These are phyloP conservation scores for Zea mays DNA, from an alignment of 176 grass and related monocot species.

Conservation along the genomic window DNA sequence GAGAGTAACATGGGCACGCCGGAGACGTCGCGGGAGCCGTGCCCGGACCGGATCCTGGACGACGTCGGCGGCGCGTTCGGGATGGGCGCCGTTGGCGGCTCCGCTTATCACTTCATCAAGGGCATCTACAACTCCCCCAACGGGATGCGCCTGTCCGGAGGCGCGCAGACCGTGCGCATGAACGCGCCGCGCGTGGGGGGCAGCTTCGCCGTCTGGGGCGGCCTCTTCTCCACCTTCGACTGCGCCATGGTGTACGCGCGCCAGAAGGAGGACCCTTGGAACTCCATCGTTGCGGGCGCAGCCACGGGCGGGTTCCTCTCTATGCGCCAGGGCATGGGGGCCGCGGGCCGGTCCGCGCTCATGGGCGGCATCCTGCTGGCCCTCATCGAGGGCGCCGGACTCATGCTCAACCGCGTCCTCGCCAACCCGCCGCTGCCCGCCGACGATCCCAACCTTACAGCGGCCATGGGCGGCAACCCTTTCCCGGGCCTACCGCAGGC, in stretches of 20 bases:
- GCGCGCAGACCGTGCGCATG: conserved; percentile 73
- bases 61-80: conserved; percentile 93
- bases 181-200: conserved; percentile 49
- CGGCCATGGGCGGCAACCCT: conserved; percentile 19
- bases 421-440: conserved; percentile 45
- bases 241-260: conserved; percentile 91
- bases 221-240: conserved; percentile 77
- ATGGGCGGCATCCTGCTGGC: conserved; percentile 81
- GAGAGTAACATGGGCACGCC: conserved; percentile 64
- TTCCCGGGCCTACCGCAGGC: conserved; percentile 31
- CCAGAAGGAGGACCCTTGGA: conserved; percentile 98
- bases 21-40: conserved; percentile 95
- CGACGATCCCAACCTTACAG: conserved; percentile 53
- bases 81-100: conserved; percentile 96
- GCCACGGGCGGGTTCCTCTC: conserved; percentile 86
- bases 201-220: conserved; percentile 69
- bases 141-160: conserved; percentile 74
- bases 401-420: conserved; percentile 93
- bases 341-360: conserved; percentile 63
- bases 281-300: conserved; percentile 91
- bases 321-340: conserved; percentile 70
- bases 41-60: conserved; percentile 92
- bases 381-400: conserved; percentile 90
- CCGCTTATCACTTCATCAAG: conserved; percentile 81
- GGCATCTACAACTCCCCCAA: conserved; percentile 94